A percentile compares a stretch with the other conserved stretches of the same genome.
phyloP scores from a whole-genome alignment of 805 yeast genomes.

The Kazachstania viticola region DNA sequence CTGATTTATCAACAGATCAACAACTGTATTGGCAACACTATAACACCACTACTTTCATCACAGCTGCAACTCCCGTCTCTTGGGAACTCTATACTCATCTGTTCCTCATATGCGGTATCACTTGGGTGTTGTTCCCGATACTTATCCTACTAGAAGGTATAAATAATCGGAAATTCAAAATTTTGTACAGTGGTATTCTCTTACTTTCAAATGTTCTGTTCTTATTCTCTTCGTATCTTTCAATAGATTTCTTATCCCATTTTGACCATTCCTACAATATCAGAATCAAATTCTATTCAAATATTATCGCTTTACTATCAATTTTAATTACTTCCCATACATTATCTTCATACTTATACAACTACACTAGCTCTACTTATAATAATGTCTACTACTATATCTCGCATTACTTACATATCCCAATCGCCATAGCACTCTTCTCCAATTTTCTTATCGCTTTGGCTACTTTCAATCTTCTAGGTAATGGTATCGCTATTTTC shows the following conservation, averaged over 20 bases:
- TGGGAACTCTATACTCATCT: constrained; percentile 39
- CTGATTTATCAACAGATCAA: constrained; percentile 60
- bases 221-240: constrained; percentile 38
- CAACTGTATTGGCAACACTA: constrained; percentile 66
- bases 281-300: too few relatives aligned
- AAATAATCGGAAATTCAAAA: too few relatives aligned
- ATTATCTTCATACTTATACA: background rate
- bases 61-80: too few relatives aligned
- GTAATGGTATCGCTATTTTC: constrained; percentile 55
- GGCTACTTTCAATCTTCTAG: constrained; percentile 60
- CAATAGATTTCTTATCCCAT: constrained; percentile 28
- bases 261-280: too few relatives aligned
- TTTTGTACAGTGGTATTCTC: constrained; percentile 52
- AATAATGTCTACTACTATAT: constrained; percentile 29
- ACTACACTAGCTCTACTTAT: background rate
- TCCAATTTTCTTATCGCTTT: constrained; percentile 42
- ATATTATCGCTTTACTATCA: too few relatives aligned
- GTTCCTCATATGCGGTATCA: constrained; percentile 42
- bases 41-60: constrained; percentile 67
- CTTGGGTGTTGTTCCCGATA: constrained; percentile 34
- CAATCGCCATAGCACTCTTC: constrained; percentile 48
- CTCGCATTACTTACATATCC: constrained; percentile 40
- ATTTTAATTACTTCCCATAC: background rate
- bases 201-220: constrained; percentile 42
- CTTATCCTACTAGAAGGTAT: constrained; percentile 64